These are phyloP conservation scores for Plenodomus lindquistii DNA, from an alignment of 2,329 filamentous ascomycete species.

Conservation along the genomic window DNA sequence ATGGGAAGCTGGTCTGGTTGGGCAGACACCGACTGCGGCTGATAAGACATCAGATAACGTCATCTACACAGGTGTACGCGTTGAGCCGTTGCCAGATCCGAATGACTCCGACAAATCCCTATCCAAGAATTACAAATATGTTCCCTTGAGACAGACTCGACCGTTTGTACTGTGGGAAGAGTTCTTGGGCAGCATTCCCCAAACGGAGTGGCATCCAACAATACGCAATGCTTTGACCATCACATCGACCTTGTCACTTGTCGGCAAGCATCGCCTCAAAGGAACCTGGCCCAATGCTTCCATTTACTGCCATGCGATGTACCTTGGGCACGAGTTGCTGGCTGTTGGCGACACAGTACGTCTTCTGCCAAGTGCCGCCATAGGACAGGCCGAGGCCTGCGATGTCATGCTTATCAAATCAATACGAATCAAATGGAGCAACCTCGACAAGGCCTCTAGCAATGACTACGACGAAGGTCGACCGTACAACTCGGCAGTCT, in stretches of 20 bases:
- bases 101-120: constrained; percentile 55
- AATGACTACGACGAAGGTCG: constrained; percentile 52
- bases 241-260: constrained; percentile 57
- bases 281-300: constrained; percentile 59
- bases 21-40: constrained; percentile 53
- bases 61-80: constrained; percentile 58
- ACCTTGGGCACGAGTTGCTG: constrained; percentile 61
- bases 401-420: constrained; percentile 60
- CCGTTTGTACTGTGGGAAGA: constrained; percentile 60
- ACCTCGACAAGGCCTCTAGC: constrained; percentile 53
- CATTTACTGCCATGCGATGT: constrained; percentile 59
- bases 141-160: constrained; percentile 57
- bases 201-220: constrained; percentile 55
- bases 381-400: constrained; percentile 37
- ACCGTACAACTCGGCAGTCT: constrained; percentile 52
- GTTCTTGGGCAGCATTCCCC: constrained; percentile 48
- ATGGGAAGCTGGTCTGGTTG: constrained; percentile 63
- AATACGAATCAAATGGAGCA: constrained; percentile 55
- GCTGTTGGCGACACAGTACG: constrained; percentile 59
- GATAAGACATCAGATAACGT: constrained; percentile 38
- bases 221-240: constrained; percentile 58
- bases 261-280: constrained; percentile 57
- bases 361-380: constrained; percentile 39
- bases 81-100: constrained; percentile 60
- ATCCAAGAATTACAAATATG: constrained; percentile 59